Evolutionary conservation across 306 rosid genomes (phyloP).

Genomic region (Fragaria iinumae): DNA sequence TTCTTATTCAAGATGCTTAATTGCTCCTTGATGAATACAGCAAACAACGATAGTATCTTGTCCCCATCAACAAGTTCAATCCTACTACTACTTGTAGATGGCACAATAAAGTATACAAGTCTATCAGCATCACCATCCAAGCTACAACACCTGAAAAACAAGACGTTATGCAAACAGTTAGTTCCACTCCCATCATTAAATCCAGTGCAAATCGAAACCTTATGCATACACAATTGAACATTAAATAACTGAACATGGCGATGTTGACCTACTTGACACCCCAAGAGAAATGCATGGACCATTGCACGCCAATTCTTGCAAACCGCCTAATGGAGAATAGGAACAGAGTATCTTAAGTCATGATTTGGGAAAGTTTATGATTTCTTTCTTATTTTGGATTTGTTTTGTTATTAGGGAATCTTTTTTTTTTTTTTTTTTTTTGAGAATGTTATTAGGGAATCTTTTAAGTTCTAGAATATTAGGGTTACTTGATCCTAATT

Average conservation of each 20-base stretch:
- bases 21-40: conserved; percentile 75
- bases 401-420: too few species aligned
- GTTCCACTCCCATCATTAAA: conserved; percentile 10
- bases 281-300: background rate
- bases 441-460: too few species aligned
- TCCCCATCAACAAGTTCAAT: conserved; percentile 89
- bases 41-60: conserved; percentile 80
- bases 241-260: background rate
- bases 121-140: conserved; percentile 99
- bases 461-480: too few species aligned
- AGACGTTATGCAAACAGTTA: conserved; percentile 38
- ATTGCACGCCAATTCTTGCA: background rate
- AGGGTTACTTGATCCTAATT: too few species aligned
- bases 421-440: too few species aligned
- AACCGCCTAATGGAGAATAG: background rate
- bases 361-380: too few species aligned
- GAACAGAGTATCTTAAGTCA: too few species aligned
- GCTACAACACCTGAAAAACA: conserved; percentile 91
- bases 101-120: conserved; percentile 74
- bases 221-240: background rate
- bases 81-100: conserved; percentile 43
- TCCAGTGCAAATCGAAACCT: background rate
- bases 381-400: too few species aligned
- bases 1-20: conserved; percentile 54
- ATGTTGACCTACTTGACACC: background rate